A percentile compares a stretch with the other conserved stretches of the same genome.
phyloP scores from a whole-genome alignment of 495 filamentous ascomycete genomes.

The Aspergillus leporis region DNA sequence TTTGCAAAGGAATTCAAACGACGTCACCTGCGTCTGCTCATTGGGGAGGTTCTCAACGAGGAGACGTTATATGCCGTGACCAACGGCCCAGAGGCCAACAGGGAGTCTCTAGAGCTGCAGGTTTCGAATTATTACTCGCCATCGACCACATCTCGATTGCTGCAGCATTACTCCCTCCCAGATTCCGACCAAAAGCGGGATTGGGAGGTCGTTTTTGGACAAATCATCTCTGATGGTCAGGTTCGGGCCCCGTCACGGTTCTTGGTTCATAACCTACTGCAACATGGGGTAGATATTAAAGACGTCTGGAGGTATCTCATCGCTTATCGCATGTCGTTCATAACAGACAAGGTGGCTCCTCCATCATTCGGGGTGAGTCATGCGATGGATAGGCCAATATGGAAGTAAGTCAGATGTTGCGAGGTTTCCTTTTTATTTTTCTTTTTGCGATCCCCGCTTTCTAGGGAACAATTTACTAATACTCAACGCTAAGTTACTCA shows the following conservation, averaged over 20 bases:
- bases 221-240: conserved; percentile 51
- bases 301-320: conserved; percentile 32
- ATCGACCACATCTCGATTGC: conserved; percentile 30
- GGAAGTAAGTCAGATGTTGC: too few species aligned
- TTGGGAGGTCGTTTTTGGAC: conserved; percentile 47
- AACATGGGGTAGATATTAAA: conserved; percentile 20
- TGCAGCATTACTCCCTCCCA: conserved; percentile 38
- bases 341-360: conserved; percentile 27
- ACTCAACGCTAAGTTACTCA: conserved; percentile 19
- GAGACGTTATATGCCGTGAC: conserved; percentile 43
- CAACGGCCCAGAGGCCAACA: conserved; percentile 35
- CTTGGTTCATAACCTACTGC: conserved; percentile 21
- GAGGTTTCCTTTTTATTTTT: too few species aligned
- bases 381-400: conserved; percentile 30
- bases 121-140: conserved; percentile 48
- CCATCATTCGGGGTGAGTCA: conserved; percentile 26
- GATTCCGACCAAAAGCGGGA: conserved; percentile 23
- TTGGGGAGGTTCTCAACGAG: conserved; percentile 50
- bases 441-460: neutral
- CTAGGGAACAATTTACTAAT: neutral
- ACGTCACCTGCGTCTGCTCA: conserved; percentile 41
- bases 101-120: conserved; percentile 34
- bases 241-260: conserved; percentile 35
- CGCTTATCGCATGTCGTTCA: conserved; percentile 29
- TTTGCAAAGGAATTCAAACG: conserved; percentile 42